Evolutionary conservation across 2,329 filamentous ascomycete species (phyloP), one percentile per base, ranked within the genome.

Genomic region (Aspergillus phoenicis): DNA sequence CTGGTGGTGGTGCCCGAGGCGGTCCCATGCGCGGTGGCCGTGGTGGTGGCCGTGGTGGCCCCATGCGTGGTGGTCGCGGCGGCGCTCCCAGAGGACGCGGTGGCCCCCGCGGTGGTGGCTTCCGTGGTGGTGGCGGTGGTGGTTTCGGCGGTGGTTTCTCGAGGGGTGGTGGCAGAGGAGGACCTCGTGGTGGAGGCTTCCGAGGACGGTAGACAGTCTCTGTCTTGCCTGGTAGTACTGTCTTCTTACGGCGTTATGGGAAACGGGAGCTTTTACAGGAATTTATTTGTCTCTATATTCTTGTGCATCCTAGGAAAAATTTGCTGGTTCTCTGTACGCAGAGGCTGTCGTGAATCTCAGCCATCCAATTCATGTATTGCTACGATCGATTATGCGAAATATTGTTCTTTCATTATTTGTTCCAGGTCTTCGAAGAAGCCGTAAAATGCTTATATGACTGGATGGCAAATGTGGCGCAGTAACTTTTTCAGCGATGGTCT

Each of bases 1-100:
- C 86, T 49, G 89, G 87, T 68, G 89, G 89, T 65, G 84, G 82
- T 56, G 71, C 71, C 53, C 77, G 80, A 49, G 81, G 83, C 57
- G 83, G 77, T 64, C 49, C 43, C 33, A 47, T 49, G 52, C 53
- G 81, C 61, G 77, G 75, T 30, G 71, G 80, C 67, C 81, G 81
- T 53, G 82, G 73, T 64, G 72, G 77, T 47, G 28, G 28, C 28
- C 75, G 77, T 62, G 76, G 81, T 60, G 80, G 76, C 60, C 69
- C 71, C 47, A 73, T 58, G 15, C 57, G 80, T 62, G 77, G 77
- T 57, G 71, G 78, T 60, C 66, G 73, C 49, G 77, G 85, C 67
- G 84, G 85, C 54, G 81, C 81, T 51, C 81, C 83, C 48, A 78
- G 85, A 74, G 84, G 85, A 49, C 76, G 83, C 66, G 83, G 84